Percentiles rank a stretch among this genome's conserved stretches.
Conservation (phyloP, 2,329 filamentous ascomycete genomes). For the Ceratocystis albifundus region DNA sequence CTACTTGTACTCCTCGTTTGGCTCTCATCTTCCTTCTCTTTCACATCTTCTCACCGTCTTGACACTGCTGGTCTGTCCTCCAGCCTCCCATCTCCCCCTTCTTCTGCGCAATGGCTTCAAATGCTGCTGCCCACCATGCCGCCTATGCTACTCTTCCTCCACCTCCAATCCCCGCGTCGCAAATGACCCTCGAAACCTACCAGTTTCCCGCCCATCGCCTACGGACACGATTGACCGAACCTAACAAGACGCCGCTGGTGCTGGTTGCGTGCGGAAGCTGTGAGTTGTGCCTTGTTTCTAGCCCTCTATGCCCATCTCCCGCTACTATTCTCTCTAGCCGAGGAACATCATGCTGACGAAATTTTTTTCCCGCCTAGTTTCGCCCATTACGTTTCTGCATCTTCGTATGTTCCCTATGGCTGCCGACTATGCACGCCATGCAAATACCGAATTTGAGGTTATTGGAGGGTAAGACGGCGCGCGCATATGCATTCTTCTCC, state of each 20-base stretch:
- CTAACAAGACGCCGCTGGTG: constrained; percentile 50
- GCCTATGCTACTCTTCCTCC: constrained; percentile 15
- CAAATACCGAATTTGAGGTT: constrained; percentile 56
- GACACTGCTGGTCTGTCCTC: neutral
- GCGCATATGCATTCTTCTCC: neutral
- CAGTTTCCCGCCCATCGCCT: constrained; percentile 51
- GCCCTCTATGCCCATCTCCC: neutral
- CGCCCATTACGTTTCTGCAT: constrained; percentile 63
- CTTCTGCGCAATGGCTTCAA: constrained; percentile 16
- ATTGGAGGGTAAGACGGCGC: constrained; percentile 56
- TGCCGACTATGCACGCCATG: constrained; percentile 56
- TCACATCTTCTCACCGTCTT: neutral
- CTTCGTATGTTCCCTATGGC: constrained; percentile 84
- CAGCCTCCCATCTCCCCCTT: no score
- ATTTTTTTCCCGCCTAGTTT: constrained; percentile 35
- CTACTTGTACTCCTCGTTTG: neutral
- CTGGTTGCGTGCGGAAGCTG: constrained; percentile 58
- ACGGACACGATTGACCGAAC: constrained; percentile 39
- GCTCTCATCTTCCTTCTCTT: neutral
- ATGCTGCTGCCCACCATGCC: constrained; percentile 13
- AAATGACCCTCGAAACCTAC: constrained; percentile 37
- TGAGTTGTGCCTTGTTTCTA: constrained; percentile 24
- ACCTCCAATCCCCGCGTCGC: constrained; percentile 23
- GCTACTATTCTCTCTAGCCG: neutral
- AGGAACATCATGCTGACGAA: neutral